A percentile compares a stretch with the other conserved stretches of the same genome.
phyloP scores from a whole-genome alignment of 345 rosid genomes.

The Lumnitzera racemosa region DNA sequence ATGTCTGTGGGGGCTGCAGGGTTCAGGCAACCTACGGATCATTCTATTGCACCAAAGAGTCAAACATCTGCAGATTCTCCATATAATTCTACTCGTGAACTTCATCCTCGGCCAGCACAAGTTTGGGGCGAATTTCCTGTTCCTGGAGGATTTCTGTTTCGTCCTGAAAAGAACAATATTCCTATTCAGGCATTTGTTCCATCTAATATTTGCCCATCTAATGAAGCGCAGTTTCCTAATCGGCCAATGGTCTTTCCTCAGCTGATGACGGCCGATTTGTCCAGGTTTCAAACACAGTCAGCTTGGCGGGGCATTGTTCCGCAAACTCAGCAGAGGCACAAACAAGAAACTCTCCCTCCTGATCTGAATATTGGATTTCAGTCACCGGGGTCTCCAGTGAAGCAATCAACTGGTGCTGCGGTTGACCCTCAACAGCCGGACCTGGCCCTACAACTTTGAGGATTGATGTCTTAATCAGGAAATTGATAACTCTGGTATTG shows the following conservation, averaged over 20 bases:
- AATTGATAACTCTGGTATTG: not conserved
- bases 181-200: conserved; percentile 51
- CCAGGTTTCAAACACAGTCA: conserved; percentile 55
- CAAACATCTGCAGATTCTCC: conserved; percentile 54
- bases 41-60: conserved; percentile 29
- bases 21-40: conserved; percentile 41
- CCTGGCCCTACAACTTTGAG: conserved; percentile 79
- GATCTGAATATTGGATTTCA: conserved; percentile 84
- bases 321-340: conserved; percentile 46
- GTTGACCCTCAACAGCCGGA: conserved; percentile 94
- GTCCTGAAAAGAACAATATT: conserved; percentile 37
- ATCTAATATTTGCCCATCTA: conserved; percentile 30
- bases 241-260: conserved; percentile 51
- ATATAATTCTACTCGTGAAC: conserved; percentile 54
- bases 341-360: conserved; percentile 70
- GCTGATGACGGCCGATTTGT: conserved; percentile 37
- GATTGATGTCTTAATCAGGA: not conserved
- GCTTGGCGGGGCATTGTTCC: conserved; percentile 56
- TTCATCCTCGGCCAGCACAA: conserved; percentile 36
- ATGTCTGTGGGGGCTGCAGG: conserved; percentile 82
- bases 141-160: conserved; percentile 43
- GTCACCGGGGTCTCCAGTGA: conserved; percentile 80
- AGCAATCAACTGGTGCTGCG: conserved; percentile 61
- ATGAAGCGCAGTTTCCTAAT: conserved; percentile 36
- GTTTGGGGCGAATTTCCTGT: conserved; percentile 40